Base-by-base conservation (phyloP, 139 green algal genomes). In the Chlorella sp. region DNA sequence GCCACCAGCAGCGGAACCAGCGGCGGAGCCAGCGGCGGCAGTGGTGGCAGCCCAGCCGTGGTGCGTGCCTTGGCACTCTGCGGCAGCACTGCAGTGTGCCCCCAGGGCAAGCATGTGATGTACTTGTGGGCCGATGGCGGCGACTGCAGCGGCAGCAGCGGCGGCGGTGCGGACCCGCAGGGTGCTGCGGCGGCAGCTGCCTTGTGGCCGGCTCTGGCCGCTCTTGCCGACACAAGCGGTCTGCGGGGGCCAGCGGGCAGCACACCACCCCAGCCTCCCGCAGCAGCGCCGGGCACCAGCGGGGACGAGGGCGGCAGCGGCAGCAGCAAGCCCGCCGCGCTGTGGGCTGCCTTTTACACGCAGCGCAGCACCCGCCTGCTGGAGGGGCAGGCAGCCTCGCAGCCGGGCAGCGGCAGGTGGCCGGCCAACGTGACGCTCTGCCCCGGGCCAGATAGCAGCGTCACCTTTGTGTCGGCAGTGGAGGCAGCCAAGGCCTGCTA, bases 61-160 rank as follows among this genome's bases (percentile, higher is more conserved):
- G 82, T 90, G 73, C 84, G 86, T 70, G 81, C 64, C 1, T 64
- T 90, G 65, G 62, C 73, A 19, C 73, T 90, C 22, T n/a, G 81
- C 82, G 56, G 68, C 67, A 70, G 46, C 56, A 88, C 82, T 0
- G 32, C 41, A 5, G 73, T 73, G 36, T 87, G 62, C 67, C 80
- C 80, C 0, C 80, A 28, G 14, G 68, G 67, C 43, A 56, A 38
- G 80, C 48, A 85, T 5, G 48, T 85, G n/a, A 34, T 85, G 24
- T 62, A 78, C 68, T 48, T 85, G 8, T 85, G 80, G 80, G 30
- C 46, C 22, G 76, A 62, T 40, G 54, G 54, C 7, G 77, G 60
- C 20, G 40, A 26, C 28, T 41, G 13, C 40, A 38, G 26, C 79
- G 34, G 0, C 62, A 6, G 43, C 64, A 67, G 44, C 68, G 34